A percentile compares a stretch with the other conserved stretches of the same genome.
These are phyloP conservation scores for Termitomyces sp. DNA, from an alignment of 768 basidiomycete genomes.

Conservation along the genomic window DNA sequence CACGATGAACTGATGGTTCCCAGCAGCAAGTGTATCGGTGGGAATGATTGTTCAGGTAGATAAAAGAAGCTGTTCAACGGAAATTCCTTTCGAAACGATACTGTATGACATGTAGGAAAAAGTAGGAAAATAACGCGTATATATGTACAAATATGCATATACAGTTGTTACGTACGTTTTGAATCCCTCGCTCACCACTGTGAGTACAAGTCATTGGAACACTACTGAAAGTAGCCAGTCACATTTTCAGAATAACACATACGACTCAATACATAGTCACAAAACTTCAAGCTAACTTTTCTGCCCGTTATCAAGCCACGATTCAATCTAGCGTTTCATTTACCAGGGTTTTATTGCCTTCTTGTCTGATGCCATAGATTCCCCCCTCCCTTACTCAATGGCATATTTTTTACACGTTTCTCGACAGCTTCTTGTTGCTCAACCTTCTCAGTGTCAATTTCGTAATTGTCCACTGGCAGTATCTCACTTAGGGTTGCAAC, in stretches of 20 bases:
- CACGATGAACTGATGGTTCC: neutral
- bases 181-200: too few relatives aligned
- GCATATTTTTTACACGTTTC: neutral
- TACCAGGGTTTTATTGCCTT: too few relatives aligned
- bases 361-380: neutral
- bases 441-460: neutral
- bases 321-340: too few relatives aligned
- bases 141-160: conserved; percentile 14
- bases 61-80: conserved; percentile 22
- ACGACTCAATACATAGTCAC: neutral
- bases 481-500: neutral
- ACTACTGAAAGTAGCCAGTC: neutral
- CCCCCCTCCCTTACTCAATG: neutral
- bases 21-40: neutral
- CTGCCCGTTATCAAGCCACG: neutral
- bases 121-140: conserved; percentile 24
- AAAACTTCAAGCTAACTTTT: neutral
- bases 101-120: too few relatives aligned
- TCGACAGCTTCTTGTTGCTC: neutral
- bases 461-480: neutral
- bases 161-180: neutral
- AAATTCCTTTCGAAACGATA: conserved; percentile 18
- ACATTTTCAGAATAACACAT: neutral
- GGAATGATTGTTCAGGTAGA: conserved; percentile 6
- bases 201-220: too few relatives aligned